Percentiles rank a stretch among this genome's conserved stretches.
Evolutionary conservation across 2,329 filamentous ascomycete species (phyloP).

Genomic region (Colletotrichum tofieldiae): DNA sequence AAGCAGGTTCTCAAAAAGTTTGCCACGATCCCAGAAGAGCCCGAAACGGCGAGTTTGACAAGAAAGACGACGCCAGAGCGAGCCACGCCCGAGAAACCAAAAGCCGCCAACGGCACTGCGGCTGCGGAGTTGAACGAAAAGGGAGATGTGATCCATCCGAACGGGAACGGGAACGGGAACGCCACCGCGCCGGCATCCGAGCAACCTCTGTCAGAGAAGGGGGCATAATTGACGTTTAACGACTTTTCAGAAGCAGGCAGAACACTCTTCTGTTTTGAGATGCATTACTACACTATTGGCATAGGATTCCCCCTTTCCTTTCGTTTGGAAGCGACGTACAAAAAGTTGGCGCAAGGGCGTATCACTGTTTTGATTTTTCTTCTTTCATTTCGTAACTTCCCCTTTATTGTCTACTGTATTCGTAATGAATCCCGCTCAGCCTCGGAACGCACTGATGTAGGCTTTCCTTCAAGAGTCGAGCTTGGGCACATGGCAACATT

Average conservation of each 20-base stretch:
- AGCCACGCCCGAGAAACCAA: conserved; percentile 43
- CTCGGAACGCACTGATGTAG: neutral
- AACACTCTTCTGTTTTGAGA: neutral
- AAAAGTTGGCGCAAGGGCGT: conserved; percentile 39
- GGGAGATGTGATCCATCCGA: conserved; percentile 18
- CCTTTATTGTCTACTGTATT: conserved; percentile 14
- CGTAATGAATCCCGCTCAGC: conserved; percentile 4
- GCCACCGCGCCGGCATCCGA: conserved; percentile 12
- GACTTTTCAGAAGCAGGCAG: conserved; percentile 19
- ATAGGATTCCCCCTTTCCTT: conserved; percentile 26
- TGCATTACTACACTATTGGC: conserved; percentile 23
- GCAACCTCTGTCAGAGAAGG: conserved; percentile 34
- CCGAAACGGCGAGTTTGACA: conserved; percentile 58
- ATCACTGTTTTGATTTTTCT: neutral
- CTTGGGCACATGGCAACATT: conserved; percentile 9
- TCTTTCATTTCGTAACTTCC: neutral
- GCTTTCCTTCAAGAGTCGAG: neutral
- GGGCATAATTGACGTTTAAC: conserved; percentile 18
- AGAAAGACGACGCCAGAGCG: conserved; percentile 51
- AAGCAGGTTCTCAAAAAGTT: conserved; percentile 91
- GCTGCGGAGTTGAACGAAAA: conserved; percentile 27
- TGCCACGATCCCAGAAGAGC: conserved; percentile 84
- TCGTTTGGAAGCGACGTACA: conserved; percentile 35
- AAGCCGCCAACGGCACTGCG: conserved; percentile 34
- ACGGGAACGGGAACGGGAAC: conserved; percentile 22